Evolutionary conservation across 2,329 filamentous ascomycete genomes (phyloP).

Genomic region (Aspergillus brasiliensis): DNA sequence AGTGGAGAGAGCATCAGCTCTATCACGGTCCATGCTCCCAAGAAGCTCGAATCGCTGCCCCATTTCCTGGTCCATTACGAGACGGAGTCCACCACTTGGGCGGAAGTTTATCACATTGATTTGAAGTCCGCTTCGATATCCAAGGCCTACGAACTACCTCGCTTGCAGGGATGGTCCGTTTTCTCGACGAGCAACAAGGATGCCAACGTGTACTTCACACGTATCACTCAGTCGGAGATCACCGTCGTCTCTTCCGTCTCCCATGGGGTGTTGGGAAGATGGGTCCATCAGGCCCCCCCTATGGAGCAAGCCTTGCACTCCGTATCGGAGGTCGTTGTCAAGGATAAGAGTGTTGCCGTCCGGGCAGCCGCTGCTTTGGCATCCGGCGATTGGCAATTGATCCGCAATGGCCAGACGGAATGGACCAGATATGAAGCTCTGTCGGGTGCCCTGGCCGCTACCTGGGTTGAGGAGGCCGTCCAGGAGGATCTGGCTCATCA

Average conservation of each 20-base stretch:
- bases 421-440: slow-evolving; percentile 85
- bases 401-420: slow-evolving; percentile 76
- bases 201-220: slow-evolving; percentile 85
- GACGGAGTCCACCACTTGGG: slow-evolving; percentile 71
- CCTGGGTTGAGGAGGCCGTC: slow-evolving; percentile 76
- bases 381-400: slow-evolving; percentile 75
- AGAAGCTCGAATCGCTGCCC: slow-evolving; percentile 68
- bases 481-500: slow-evolving; percentile 75
- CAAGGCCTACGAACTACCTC: slow-evolving; percentile 80
- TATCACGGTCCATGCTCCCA: slow-evolving; percentile 71
- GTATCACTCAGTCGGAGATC: slow-evolving; percentile 74
- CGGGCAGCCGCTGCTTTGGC: slow-evolving; percentile 70
- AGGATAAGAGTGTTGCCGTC: slow-evolving; percentile 71
- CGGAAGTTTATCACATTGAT: slow-evolving; percentile 82
- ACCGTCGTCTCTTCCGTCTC: slow-evolving; percentile 74
- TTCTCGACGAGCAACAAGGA: slow-evolving; percentile 78
- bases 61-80: slow-evolving; percentile 86
- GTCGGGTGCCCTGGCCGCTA: slow-evolving; percentile 74
- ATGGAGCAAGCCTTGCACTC: slow-evolving; percentile 62
- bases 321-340: slow-evolving; percentile 80
- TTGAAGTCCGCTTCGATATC: slow-evolving; percentile 67
- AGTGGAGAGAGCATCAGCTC: slow-evolving; percentile 53
- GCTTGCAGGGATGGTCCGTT: slow-evolving; percentile 68
- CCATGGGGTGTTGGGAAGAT: slow-evolving; percentile 73
- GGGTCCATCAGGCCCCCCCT: slow-evolving; percentile 59